Percentiles rank a stretch among this genome's conserved stretches.
phyloP scores from a whole-genome alignment of 805 yeast genomes.

The Cyberlindnera amylophila region DNA sequence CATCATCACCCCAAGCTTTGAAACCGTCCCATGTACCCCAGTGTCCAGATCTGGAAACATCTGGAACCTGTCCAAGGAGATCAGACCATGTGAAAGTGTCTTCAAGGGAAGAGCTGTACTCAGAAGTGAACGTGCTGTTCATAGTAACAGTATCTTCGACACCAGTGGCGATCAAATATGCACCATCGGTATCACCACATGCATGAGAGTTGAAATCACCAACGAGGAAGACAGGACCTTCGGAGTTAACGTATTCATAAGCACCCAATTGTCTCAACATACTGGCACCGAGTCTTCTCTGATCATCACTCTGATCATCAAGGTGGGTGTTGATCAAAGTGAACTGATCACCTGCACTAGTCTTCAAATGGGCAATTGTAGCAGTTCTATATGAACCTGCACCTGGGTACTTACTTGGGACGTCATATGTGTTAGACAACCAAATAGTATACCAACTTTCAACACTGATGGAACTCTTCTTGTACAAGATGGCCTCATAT shows the following conservation, averaged over 20 bases:
- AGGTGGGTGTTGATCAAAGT: slow-evolving; percentile 39
- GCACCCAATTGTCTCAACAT: slow-evolving; percentile 29
- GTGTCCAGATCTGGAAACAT: slow-evolving; percentile 31
- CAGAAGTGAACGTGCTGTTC: slow-evolving; percentile 19
- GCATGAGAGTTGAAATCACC: slow-evolving; percentile 42
- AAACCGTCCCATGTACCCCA: slow-evolving; percentile 41
- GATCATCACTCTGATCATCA: slow-evolving; percentile 37
- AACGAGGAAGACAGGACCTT: slow-evolving; percentile 35
- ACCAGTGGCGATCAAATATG: slow-evolving; percentile 11
- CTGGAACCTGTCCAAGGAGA: slow-evolving; percentile 23
- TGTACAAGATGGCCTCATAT: slow-evolving; percentile 39
- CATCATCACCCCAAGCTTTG: slow-evolving; percentile 20
- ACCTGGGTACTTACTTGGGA: slow-evolving; percentile 37
- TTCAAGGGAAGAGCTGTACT: slow-evolving; percentile 17
- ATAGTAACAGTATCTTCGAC: slow-evolving; percentile 10
- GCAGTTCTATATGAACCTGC: slow-evolving; percentile 39
- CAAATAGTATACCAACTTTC: slow-evolving; percentile 37
- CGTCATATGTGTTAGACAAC: slow-evolving; percentile 39
- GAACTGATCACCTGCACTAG: slow-evolving; percentile 22
- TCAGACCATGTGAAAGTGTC: slow-evolving; percentile 29
- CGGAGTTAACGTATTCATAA: slow-evolving; percentile 32
- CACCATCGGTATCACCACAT: slow-evolving; percentile 10
- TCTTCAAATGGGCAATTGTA: slow-evolving; percentile 32
- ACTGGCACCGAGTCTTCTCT: slow-evolving; percentile 14
- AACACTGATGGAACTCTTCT: slow-evolving; percentile 30